Base-by-base conservation (phyloP, 2,329 filamentous ascomycete species). In the Saccharata proteae region DNA sequence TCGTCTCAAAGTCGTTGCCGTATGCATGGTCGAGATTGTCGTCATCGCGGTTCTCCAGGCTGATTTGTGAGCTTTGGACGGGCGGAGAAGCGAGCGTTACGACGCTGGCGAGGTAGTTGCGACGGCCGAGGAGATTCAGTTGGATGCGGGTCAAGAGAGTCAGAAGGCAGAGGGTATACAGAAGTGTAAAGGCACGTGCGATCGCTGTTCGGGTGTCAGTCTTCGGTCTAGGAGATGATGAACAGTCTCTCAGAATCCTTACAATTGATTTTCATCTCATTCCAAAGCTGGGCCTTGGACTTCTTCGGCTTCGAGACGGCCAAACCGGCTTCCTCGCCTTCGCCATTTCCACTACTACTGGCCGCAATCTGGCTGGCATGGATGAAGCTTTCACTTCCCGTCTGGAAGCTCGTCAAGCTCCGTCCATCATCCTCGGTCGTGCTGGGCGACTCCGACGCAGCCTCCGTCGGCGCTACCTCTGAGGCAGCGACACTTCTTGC, bases 211-310 rank as follows among this genome's bases (percentile, higher is more conserved):
- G n/a, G 11, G 22, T 5, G 27, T 35, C 16, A 31, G 18, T 16
- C 11, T 9, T 14, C 11, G 15, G 14, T n/a, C 16, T 17, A 27
- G 26, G 20, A 14, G 12, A 14, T 12, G 15, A 16, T 16, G 16
- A 12, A 19, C 33, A 13, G 23, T 16, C 7, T 21, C 19, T n/a
- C n/a, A n/a, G n/a, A 12, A 33, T 8, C 64, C 79, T 52, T 61
- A 92, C 85, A 86, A 59, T 79, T 85, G 44, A 96, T 93, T 50
- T 93, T 94, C 57, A 98, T 71, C 51, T 98, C 88, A 54, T 92
- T 86, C 90, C 90, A 98, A 26, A 98, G 65, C 61, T 96, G 86
- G 29, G 82, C 74, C 68, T 96, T 96, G 38, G 77, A 84, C 61
- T 79, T 86, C 54, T 75, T 82, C 37, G 69, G 67, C 37, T 64